Conservation (phyloP, 768 basidiomycete species). For the Pulveroboletus sp. region DNA sequence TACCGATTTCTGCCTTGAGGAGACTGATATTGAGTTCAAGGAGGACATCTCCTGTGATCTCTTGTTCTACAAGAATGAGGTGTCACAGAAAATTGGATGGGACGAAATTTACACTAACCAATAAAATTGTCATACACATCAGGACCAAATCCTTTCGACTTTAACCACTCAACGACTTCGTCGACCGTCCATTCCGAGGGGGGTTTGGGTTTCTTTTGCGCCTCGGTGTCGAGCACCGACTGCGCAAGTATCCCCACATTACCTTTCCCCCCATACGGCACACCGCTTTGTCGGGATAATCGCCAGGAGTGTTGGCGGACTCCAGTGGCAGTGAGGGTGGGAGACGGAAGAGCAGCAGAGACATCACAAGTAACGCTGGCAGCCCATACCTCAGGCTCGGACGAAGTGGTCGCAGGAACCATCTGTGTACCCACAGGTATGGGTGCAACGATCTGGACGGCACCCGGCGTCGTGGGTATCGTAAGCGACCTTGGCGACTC, state of each 20-base stretch:
- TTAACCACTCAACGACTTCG: conserved; percentile 86
- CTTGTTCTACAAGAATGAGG: conserved; percentile 66
- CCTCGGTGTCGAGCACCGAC: conserved; percentile 14
- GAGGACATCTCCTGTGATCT: conserved; percentile 97
- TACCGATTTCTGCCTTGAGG: conserved; percentile 90
- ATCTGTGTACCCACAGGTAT: conserved; percentile 13
- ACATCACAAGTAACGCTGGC: conserved; percentile 22
- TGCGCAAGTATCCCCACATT: conserved; percentile 20
- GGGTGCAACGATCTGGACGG: conserved; percentile 18
- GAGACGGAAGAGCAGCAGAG: conserved; percentile 28
- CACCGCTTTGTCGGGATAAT: conserved; percentile 42
- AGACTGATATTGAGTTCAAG: conserved; percentile 88
- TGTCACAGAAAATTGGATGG: background rate
- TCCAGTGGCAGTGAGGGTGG: conserved; percentile 19
- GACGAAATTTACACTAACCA: conserved; percentile 43
- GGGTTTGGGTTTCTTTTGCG: conserved; percentile 33
- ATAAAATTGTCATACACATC: conserved; percentile 81
- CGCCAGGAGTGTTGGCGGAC: conserved; percentile 22
- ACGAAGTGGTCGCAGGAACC: conserved; percentile 21
- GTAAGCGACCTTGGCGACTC: conserved; percentile 20
- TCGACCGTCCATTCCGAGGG: conserved; percentile 81
- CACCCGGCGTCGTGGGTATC: conserved; percentile 20
- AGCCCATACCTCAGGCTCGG: conserved; percentile 13
- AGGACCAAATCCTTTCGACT: conserved; percentile 77
- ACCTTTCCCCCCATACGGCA: conserved; percentile 25